These are phyloP conservation scores for Plectosphaerella sp. DNA, from an alignment of 2,329 filamentous ascomycete genomes.

Conservation along the genomic window DNA sequence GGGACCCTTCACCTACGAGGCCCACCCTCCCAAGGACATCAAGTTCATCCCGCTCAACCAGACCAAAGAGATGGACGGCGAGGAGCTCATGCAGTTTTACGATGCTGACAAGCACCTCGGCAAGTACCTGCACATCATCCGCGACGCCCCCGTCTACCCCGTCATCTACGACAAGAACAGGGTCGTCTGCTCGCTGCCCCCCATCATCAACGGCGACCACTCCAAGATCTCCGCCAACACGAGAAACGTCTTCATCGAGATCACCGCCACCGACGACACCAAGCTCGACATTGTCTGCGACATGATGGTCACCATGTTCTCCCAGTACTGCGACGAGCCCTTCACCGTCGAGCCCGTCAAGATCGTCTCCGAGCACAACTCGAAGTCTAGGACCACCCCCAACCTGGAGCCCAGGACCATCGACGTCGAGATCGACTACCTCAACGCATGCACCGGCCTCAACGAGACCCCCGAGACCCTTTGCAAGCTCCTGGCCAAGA, in stretches of 20 bases:
- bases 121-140: constrained; percentile 89
- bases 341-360: constrained; percentile 94
- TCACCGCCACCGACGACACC: constrained; percentile 91
- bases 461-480: constrained; percentile 69
- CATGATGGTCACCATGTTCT: constrained; percentile 97
- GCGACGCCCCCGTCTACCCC: constrained; percentile 89
- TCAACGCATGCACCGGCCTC: constrained; percentile 89
- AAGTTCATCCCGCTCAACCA: constrained; percentile 90
- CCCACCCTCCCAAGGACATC: constrained; percentile 85
- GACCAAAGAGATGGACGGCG: constrained; percentile 78
- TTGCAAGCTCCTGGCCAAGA: constrained; percentile 76
- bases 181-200: constrained; percentile 86
- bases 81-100: constrained; percentile 91
- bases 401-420: constrained; percentile 72
- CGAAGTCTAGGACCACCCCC: constrained; percentile 74
- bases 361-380: constrained; percentile 88
- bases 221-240: constrained; percentile 93
- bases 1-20: constrained; percentile 96
- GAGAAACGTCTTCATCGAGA: constrained; percentile 93
- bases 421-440: constrained; percentile 84
- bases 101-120: constrained; percentile 91
- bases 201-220: constrained; percentile 96
- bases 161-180: constrained; percentile 90
- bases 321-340: constrained; percentile 77
- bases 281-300: constrained; percentile 95